Evolutionary conservation across 1,284 basidiomycete species (phyloP).

Genomic region (Austropuccinia psidii): DNA sequence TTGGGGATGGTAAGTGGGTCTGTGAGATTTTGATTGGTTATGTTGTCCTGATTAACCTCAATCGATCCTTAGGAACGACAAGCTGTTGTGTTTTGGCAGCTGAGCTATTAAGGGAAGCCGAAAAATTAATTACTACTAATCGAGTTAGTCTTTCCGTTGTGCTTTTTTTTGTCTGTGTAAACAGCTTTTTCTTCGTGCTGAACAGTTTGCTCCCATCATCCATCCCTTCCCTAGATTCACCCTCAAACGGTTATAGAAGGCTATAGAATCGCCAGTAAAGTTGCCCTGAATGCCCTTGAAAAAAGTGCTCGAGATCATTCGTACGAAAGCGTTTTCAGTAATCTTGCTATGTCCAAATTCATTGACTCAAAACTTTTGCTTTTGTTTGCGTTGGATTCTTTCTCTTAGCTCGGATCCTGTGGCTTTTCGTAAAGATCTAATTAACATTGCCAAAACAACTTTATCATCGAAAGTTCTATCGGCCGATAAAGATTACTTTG

Average conservation of each 20-base stretch:
- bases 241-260: constrained; percentile 99
- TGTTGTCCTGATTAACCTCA: neutral
- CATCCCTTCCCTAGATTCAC: constrained; percentile 68
- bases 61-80: constrained; percentile 16
- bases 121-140: constrained; percentile 69
- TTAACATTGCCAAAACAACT: constrained; percentile 95
- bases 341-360: neutral
- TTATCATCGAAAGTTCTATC: constrained; percentile 92
- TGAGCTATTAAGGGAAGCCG: constrained; percentile 87
- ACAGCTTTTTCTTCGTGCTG: neutral
- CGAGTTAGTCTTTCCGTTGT: neutral
- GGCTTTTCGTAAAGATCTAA: constrained; percentile 76
- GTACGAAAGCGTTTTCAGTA: constrained; percentile 52
- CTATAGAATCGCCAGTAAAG: constrained; percentile 80
- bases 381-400: constrained; percentile 27
- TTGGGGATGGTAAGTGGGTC: constrained; percentile 69
- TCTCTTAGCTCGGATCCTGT: constrained; percentile 59
- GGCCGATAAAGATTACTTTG: constrained; percentile 97
- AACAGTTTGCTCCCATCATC: neutral
- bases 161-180: neutral
- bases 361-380: neutral
- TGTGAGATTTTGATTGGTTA: neutral
- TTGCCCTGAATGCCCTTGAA: constrained; percentile 77
- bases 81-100: constrained; percentile 71
- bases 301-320: constrained; percentile 72